Base-by-base conservation (phyloP, 331 rosid genomes). In the Quercus tomentella region DNA sequence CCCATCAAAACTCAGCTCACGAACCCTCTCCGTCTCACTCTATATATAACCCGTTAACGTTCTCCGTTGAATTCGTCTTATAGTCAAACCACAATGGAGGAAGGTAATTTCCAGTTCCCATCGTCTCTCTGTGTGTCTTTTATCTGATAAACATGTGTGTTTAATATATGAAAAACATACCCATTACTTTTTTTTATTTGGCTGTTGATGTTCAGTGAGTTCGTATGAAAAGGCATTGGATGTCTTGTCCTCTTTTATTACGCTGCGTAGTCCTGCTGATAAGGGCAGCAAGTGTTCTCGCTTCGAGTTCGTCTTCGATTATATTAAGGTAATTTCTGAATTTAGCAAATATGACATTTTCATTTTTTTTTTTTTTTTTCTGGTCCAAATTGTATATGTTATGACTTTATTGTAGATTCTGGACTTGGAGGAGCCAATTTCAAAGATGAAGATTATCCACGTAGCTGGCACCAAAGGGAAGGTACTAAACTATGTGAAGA, bases 401-500 rank as follows among this genome's bases (percentile, higher is more conserved):
- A 41, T 41, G 3, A 41, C 45, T 41, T 8, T 7, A 25, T 70
- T 28, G 11, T 71, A 95, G 99, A 93, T 91, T 43, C 91, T 93
- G 57, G 99, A 95, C 71, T 89, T 95, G 80, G 97, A 95, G 80
- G 97, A 93, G 86, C 76, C 92, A 2, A 89, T 93, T 82, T 87
- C 91, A 2, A 66, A 83, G 76, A 83, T 93, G 98, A 95, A 95
- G 94, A 70, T 95, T 74, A 90, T 95, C 73, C 99, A 95, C 79
- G 97, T 93, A 37, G 98, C 99, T 80, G 98, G 99, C 30, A 95
- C 98, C 80, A 95, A 95, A 85, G 98, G 97, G 72, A 95, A 95
- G 99, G 99, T 95, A 89, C 73, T 31, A 3, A 41, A 41, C 2
- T 41, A 41, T 41, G 45, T 41, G 45, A 37, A 7, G 4, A 45